These are phyloP conservation scores for Paspalum notatum DNA, from an alignment of 176 grass and related monocot species.

Conservation along the genomic window DNA sequence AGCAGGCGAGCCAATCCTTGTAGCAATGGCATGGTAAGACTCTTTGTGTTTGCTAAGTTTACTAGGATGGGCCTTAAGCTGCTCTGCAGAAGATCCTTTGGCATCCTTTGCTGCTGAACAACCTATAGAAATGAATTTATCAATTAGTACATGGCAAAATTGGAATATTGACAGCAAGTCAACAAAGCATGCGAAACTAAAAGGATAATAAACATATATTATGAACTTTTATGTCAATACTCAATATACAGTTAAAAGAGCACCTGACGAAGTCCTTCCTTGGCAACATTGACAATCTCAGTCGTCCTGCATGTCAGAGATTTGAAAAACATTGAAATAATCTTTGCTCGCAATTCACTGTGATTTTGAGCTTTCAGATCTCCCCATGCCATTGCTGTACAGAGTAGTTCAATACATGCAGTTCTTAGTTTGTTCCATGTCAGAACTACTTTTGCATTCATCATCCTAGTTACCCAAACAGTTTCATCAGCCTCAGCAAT, in stretches of 20 bases:
- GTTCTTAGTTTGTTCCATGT: constrained; percentile 96
- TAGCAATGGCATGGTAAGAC: constrained; percentile 94
- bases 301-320: constrained; percentile 90
- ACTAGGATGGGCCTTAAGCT: constrained; percentile 96
- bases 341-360: constrained; percentile 85
- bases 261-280: constrained; percentile 98
- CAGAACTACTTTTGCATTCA: constrained; percentile 89
- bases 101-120: constrained; percentile 98
- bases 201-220: not conserved
- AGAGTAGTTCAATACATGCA: constrained; percentile 96
- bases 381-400: constrained; percentile 98
- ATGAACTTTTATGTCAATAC: constrained; percentile 21
- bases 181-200: not conserved
- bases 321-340: constrained; percentile 99
- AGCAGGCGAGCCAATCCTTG: constrained; percentile 95
- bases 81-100: constrained; percentile 96
- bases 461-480: constrained; percentile 92
- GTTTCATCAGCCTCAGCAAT: constrained; percentile 99
- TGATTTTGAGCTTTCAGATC: constrained; percentile 88
- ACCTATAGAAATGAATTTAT: constrained; percentile 57
- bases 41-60: constrained; percentile 96
- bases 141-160: constrained; percentile 7
- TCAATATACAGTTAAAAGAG: constrained; percentile 28
- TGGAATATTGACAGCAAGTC: not conserved
- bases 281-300: constrained; percentile 96